Conservation (phyloP, 495 filamentous ascomycete genomes). For the Aspergillus funiculosus region DNA sequence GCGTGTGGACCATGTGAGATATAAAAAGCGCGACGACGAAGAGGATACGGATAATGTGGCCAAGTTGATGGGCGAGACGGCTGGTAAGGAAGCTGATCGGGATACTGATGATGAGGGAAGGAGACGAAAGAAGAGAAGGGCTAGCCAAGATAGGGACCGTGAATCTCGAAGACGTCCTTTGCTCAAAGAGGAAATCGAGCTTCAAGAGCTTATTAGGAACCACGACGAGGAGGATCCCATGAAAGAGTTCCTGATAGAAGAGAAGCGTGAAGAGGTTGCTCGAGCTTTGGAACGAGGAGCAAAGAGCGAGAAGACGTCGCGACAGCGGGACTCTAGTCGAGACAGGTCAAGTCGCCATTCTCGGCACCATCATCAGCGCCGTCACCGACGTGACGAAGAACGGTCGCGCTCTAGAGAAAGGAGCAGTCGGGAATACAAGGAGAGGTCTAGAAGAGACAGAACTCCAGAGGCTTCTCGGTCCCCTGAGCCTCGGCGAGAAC, state of each 20-base stretch:
- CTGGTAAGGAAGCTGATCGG: constrained; percentile 20
- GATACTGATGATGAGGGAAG: constrained; percentile 31
- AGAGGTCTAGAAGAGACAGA: constrained; percentile 22
- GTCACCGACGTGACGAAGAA: constrained; percentile 32
- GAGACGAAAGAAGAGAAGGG: constrained; percentile 41
- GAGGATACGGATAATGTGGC: constrained; percentile 58
- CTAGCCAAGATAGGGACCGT: constrained; percentile 30
- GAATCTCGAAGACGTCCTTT: constrained; percentile 38
- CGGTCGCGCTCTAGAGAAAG: constrained; percentile 31
- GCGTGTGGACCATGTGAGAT: constrained; percentile 86
- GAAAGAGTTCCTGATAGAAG: constrained; percentile 81
- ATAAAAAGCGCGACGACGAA: constrained; percentile 84
- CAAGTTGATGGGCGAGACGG: constrained; percentile 32
- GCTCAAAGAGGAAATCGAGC: constrained; percentile 67
- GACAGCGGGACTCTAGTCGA: constrained; percentile 33
- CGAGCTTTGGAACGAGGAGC: constrained; percentile 56
- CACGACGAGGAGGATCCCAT: constrained; percentile 97
- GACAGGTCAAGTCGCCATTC: constrained; percentile 47
- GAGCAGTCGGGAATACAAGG: constrained; percentile 23
- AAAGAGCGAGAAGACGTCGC: constrained; percentile 34
- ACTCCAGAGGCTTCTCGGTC: constrained; percentile 31
- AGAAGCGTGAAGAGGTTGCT: constrained; percentile 84
- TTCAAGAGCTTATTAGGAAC: constrained; percentile 65
- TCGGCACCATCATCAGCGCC: constrained; percentile 49
- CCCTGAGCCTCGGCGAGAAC: constrained; percentile 29